Evolutionary conservation across 2,329 filamentous ascomycete species (phyloP).

Genomic region (Arthrinium puccinioides): DNA sequence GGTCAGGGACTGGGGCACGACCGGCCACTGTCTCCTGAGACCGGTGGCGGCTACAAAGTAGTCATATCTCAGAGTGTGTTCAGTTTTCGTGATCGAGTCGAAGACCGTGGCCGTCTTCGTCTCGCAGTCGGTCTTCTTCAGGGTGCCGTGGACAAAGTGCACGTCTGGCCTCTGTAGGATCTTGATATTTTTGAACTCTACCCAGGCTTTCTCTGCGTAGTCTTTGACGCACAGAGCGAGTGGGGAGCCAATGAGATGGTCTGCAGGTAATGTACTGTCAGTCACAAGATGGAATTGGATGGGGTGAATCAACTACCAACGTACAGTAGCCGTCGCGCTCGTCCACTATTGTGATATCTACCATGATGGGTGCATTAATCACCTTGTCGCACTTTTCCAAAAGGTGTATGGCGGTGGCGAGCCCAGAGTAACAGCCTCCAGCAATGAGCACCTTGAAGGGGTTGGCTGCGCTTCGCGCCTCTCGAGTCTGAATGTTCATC

Average conservation of each 20-base stretch:
- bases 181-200: conserved; percentile 58
- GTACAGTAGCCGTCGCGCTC: conserved; percentile 79
- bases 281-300: no score
- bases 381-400: conserved; percentile 53
- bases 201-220: conserved; percentile 64
- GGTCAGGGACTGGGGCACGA: conserved; percentile 59
- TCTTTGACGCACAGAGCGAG: conserved; percentile 58
- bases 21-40: conserved; percentile 62
- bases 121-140: conserved; percentile 51
- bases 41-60: conserved; percentile 70
- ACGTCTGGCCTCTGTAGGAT: conserved; percentile 58
- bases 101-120: conserved; percentile 52
- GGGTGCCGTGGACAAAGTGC: conserved; percentile 57
- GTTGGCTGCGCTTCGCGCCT: conserved; percentile 6
- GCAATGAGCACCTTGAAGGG: conserved; percentile 56
- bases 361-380: conserved; percentile 38
- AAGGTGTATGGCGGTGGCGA: conserved; percentile 60
- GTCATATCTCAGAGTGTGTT: conserved; percentile 53
- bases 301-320: conserved; percentile 26
- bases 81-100: conserved; percentile 35
- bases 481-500: conserved; percentile 1
- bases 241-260: conserved; percentile 70
- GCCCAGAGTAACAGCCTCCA: conserved; percentile 66
- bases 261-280: conserved; percentile 35
- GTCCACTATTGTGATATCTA: conserved; percentile 69